Evolutionary conservation across 805 yeast genomes (phyloP).

Genomic region (Metschnikowia continentalis): DNA sequence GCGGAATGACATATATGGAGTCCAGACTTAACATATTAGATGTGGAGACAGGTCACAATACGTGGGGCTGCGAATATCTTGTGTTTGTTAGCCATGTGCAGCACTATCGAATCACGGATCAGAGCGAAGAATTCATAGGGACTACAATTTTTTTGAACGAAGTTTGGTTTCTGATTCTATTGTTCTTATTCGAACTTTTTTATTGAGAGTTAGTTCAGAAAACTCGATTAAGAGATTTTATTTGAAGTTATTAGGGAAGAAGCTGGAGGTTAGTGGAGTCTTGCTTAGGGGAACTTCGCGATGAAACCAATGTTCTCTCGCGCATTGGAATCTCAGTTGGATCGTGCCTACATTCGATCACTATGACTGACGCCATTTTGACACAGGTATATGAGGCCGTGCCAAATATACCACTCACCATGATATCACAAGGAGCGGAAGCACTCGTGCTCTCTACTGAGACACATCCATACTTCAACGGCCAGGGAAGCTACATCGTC

Average conservation of each 20-base stretch:
- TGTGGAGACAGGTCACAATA: slow-evolving; percentile 2
- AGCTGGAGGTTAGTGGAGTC: background rate
- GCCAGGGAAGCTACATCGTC: slow-evolving; percentile 45
- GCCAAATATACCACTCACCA: slow-evolving; percentile 46
- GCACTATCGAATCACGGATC: background rate
- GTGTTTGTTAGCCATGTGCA: slow-evolving; percentile 3
- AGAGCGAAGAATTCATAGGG: background rate
- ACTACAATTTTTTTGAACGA: background rate
- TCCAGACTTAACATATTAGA: slow-evolving; percentile 13
- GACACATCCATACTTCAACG: slow-evolving; percentile 56
- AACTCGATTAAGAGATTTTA: background rate
- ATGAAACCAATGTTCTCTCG: background rate
- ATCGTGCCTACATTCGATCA: background rate
- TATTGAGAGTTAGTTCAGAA: too few relatives aligned
- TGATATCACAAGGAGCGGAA: slow-evolving; percentile 87
- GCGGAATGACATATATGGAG: slow-evolving; percentile 36
- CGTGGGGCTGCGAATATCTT: slow-evolving; percentile 4
- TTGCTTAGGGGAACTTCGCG: background rate
- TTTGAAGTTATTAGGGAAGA: background rate
- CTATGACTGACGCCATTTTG: slow-evolving; percentile 55
- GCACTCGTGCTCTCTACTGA: slow-evolving; percentile 67
- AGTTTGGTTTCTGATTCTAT: too few relatives aligned
- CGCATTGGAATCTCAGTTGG: background rate
- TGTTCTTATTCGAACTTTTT: too few relatives aligned
- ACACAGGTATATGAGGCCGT: slow-evolving; percentile 40